Evolutionary conservation across 73 alveolate species (phyloP).

Genomic region (Blepharisma stoltei): DNA sequence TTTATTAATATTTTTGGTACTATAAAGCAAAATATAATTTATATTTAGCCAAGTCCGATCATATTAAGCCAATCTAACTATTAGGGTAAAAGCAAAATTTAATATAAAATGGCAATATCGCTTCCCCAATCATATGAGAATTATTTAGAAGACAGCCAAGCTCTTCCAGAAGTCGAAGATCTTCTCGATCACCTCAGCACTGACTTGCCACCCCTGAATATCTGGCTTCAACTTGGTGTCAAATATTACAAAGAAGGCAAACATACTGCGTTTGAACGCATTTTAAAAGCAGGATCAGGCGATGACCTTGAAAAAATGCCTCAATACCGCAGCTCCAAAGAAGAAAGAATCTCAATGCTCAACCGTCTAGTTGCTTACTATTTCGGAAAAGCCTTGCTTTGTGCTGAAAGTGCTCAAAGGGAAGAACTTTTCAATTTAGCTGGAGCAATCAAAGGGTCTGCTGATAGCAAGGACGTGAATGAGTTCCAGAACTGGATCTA

Average conservation of each 20-base stretch:
- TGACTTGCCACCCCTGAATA: constrained; percentile 23
- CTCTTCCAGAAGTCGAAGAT: constrained; percentile 23
- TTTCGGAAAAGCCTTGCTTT: constrained; percentile 18
- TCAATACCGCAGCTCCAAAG: constrained; percentile 5
- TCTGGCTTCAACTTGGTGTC: constrained; percentile 18
- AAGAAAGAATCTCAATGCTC: constrained; percentile 32
- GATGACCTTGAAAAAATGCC: constrained; percentile 26
- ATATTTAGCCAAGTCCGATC: too few relatives aligned
- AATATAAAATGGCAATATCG: too few relatives aligned
- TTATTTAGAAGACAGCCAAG: too few relatives aligned
- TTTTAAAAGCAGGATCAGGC: constrained; percentile 14
- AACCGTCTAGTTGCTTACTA: constrained; percentile 32
- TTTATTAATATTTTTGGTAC: too few relatives aligned
- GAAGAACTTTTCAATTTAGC: constrained; percentile 32
- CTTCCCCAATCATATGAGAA: too few relatives aligned
- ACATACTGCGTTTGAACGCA: background rate
- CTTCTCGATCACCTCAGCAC: background rate
- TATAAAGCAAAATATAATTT: too few relatives aligned
- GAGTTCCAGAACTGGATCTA: constrained; percentile 20
- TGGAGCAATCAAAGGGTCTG: background rate
- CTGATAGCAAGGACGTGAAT: constrained; percentile 19
- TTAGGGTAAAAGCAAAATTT: too few relatives aligned
- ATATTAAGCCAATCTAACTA: too few relatives aligned
- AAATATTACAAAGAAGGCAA: constrained; percentile 15
- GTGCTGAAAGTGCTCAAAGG: constrained; percentile 16